phyloP scores from a whole-genome alignment of 768 basidiomycete species.

The Gyrodon lividus region DNA sequence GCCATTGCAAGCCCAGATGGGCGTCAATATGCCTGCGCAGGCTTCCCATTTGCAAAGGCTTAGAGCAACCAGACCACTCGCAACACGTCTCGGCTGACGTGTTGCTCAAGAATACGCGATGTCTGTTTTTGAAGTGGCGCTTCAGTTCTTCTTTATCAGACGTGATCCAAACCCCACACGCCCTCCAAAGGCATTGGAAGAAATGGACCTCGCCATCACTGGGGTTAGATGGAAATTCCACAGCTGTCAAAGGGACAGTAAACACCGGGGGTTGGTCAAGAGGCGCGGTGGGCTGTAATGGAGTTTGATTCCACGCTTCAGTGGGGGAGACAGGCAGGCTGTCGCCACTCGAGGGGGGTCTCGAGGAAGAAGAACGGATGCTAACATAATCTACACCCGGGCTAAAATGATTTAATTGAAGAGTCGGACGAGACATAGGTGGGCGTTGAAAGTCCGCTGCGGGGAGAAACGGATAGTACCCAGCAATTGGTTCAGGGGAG shows the following conservation, averaged over 20 bases:
- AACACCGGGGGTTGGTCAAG: neutral
- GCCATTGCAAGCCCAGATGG: slow-evolving; percentile 17
- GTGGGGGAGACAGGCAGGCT: neutral
- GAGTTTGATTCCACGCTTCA: neutral
- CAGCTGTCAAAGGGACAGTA: slow-evolving; percentile 4
- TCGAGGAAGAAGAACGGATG: neutral
- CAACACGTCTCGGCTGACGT: neutral
- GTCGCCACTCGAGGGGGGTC: neutral
- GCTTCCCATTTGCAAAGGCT: neutral
- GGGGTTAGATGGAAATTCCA: slow-evolving; percentile 8
- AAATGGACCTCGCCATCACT: neutral
- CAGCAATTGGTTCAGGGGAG: too few relatives aligned
- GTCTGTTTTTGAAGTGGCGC: slow-evolving; percentile 11
- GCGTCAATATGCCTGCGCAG: slow-evolving; percentile 17
- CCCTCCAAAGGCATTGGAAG: slow-evolving; percentile 18
- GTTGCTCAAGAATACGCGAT: slow-evolving; percentile 6
- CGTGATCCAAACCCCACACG: slow-evolving; percentile 21
- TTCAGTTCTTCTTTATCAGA: slow-evolving; percentile 12
- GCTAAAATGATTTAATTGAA: too few relatives aligned
- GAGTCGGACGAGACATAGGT: neutral
- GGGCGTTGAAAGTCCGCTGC: too few relatives aligned
- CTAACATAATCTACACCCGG: neutral
- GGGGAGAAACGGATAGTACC: too few relatives aligned
- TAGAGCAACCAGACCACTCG: slow-evolving; percentile 14
- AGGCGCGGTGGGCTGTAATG: neutral